Evolutionary conservation across 1,284 basidiomycete species (phyloP), one percentile per base, ranked within the genome.

Genomic region (Sparassis latifolia): DNA sequence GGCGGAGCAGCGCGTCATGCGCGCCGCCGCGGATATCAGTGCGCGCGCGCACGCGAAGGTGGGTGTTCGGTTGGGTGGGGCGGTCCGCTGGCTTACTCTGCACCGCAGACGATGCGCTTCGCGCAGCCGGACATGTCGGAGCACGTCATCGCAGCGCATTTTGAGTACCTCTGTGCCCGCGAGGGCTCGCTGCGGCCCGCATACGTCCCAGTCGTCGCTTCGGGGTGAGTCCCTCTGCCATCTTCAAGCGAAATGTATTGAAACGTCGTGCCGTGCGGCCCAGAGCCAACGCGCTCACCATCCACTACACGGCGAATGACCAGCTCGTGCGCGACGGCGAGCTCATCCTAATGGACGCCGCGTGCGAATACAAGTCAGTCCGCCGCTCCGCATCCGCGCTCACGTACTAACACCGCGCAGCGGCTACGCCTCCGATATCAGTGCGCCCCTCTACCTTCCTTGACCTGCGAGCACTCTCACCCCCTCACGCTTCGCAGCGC

Each of bases 391-490:
- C 7, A 37, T 37, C 35, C 12, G 35, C 35, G 12, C 12, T 37
- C 35, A 6, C 35, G 6, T 6, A 37, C 35, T 37, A 12, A 20
- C 10, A 40, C 51, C 27, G 10, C 4, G 52, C 38, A 92, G 89
- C 57, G 92, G 92, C 45, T 99, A 99, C 64, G 92, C 93, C 2
- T 94, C 92, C 41, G 96, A 99, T 67, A 97, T 99, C 59, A 97
- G 87, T 88, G 55, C 54, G 80, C 65, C 10, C 40, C 33, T 37
- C 35, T 37, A 37, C 12, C 35, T 37, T 37, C 12, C 20, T 20
- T 20, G 20, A 20, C 20, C 20, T 20, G 20, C 20, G 20, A 20
- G 20, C 20, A 20, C 20, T 37, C 35, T 37, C 35, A 7, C 35
- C 35, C 12, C 35, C 12, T 51, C 28, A 7, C 12, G 35, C 35